phyloP scores from a whole-genome alignment of 768 basidiomycete species.

The Kondoa malvinella region DNA sequence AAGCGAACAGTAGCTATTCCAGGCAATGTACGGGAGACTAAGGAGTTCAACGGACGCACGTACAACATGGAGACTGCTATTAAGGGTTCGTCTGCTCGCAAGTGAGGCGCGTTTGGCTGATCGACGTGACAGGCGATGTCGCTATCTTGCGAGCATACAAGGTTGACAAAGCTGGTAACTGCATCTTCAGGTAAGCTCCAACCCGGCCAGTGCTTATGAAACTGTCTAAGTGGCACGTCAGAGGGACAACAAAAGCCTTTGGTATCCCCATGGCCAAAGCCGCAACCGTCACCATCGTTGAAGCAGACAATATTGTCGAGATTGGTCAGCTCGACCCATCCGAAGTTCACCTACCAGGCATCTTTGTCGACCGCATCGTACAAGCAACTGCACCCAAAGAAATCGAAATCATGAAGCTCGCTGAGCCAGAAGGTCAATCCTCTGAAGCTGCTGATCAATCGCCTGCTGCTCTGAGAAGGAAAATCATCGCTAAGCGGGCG shows the following conservation, averaged over 20 bases:
- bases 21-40: constrained; percentile 58
- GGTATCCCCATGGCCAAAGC: constrained; percentile 71
- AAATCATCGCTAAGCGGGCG: constrained; percentile 64
- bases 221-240: constrained; percentile 26
- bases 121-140: constrained; percentile 25
- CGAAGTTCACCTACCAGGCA: constrained; percentile 41
- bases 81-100: constrained; percentile 12
- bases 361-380: constrained; percentile 64
- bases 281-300: constrained; percentile 75
- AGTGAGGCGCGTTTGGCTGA: not conserved
- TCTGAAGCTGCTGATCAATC: not conserved
- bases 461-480: constrained; percentile 29
- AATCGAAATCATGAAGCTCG: constrained; percentile 51
- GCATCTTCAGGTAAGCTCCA: constrained; percentile 56
- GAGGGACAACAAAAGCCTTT: constrained; percentile 79
- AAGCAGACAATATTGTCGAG: constrained; percentile 82
- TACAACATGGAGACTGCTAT: constrained; percentile 62
- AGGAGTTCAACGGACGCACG: constrained; percentile 58
- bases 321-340: constrained; percentile 63
- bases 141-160: constrained; percentile 84
- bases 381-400: constrained; percentile 55
- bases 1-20: constrained; percentile 47
- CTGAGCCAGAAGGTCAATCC: constrained; percentile 16
- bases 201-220: not conserved
- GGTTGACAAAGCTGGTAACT: constrained; percentile 77